Evolutionary conservation across 805 yeast genomes (phyloP), one percentile per base, ranked within the genome.

Genomic region (Wickerhamomyces ciferrii): DNA sequence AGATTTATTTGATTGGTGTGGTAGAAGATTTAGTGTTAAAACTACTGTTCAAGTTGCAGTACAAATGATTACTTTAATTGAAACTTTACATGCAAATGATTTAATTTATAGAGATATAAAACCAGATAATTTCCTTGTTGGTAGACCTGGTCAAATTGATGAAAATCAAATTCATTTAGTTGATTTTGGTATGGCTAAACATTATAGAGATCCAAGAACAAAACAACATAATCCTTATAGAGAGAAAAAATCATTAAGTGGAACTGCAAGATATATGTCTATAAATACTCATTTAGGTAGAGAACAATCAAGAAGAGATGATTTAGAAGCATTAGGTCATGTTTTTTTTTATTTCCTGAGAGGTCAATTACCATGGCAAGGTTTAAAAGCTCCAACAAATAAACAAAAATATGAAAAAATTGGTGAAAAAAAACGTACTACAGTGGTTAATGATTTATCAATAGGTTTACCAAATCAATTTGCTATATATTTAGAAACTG

Each of bases 281-380:
- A 86, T 86, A 49, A 86, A 86, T 66, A 86, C 95, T n/a, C 95
- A 86, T 69, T 68, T 86, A 58, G 94, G 94, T 2, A 74, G 91
- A 57, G 95, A 86, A 61, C 95, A 86, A 62, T 81, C 84, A 56
- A 75, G 95, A 68, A 70, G 95, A 65, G 95, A 86, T 62, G 95
- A 86, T 64, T 72, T 86, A 58, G 95, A 86, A 66, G 80, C 87
- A 9, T 68, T 86, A 55, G 94, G 92, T 17, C 94, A 86, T 66
- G 94, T 86, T 0, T 86, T 86, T 60, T 79, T 86, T 61, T 86
- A 86, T 64, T 86, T 86, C 58, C 65, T 85, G 46, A 76, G 87
- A 59, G 94, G 95, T 25, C 84, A 81, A 51, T 72, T 86, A 60
- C 95, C 95, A 41, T 86, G 95, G 95, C 95, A 86, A 67, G 95